Conservation (phyloP, 2,329 filamentous ascomycete species). For the Claviceps sp. region DNA sequence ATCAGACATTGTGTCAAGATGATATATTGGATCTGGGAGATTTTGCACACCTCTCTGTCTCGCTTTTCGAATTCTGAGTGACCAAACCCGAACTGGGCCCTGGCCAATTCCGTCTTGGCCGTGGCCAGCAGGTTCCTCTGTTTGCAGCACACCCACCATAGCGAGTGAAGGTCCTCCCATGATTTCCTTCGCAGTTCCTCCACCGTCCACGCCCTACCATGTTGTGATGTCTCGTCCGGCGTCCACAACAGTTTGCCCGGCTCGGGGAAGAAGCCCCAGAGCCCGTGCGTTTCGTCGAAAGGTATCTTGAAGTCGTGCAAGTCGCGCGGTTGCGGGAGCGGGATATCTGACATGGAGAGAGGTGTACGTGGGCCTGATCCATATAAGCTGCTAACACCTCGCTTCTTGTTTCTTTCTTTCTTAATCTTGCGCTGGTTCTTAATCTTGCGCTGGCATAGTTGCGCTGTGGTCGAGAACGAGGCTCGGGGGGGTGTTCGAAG, state of each 20-base stretch:
- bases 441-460: slow-evolving; percentile 30
- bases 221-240: slow-evolving; percentile 54
- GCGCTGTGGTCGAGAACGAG: slow-evolving; percentile 42
- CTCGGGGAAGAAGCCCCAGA: slow-evolving; percentile 82
- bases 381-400: slow-evolving; percentile 71
- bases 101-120: slow-evolving; percentile 51
- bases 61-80: slow-evolving; percentile 51
- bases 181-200: slow-evolving; percentile 79
- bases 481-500: slow-evolving; percentile 9
- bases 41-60: slow-evolving; percentile 47
- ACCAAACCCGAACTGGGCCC: slow-evolving; percentile 60
- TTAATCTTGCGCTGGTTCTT: slow-evolving; percentile 30
- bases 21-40: neutral
- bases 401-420: slow-evolving; percentile 64
- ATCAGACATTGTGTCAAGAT: neutral
- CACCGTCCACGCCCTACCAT: slow-evolving; percentile 73
- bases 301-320: slow-evolving; percentile 39
- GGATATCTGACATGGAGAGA: slow-evolving; percentile 58
- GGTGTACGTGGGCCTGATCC: slow-evolving; percentile 61
- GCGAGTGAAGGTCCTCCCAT: slow-evolving; percentile 80
- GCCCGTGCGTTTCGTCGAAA: slow-evolving; percentile 63
- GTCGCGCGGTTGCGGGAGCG: slow-evolving; percentile 57
- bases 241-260: slow-evolving; percentile 55
- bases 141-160: slow-evolving; percentile 92
- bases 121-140: slow-evolving; percentile 87